Evolutionary conservation across 768 basidiomycete species (phyloP).

Genomic region (Leccinum disarticulatum): DNA sequence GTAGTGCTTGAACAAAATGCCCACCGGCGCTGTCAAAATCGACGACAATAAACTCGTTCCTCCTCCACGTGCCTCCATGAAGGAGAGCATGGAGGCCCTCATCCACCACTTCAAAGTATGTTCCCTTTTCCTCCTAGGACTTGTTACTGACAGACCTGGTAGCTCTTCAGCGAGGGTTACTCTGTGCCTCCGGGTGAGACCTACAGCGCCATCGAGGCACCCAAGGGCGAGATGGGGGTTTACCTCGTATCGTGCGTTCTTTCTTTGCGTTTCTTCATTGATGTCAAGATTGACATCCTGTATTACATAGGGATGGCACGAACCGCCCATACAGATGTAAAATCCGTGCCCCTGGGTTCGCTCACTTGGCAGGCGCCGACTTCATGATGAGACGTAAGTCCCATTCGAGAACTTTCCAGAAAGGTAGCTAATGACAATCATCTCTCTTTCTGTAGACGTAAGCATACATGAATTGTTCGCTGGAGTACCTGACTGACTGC

Average conservation of each 20-base stretch:
- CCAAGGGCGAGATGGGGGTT: constrained; percentile 98
- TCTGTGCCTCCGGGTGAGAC: constrained; percentile 96
- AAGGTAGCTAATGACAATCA: constrained; percentile 2
- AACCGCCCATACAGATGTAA: constrained; percentile 97
- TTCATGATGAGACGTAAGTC: constrained; percentile 95
- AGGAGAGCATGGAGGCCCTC: constrained; percentile 97
- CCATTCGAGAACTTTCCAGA: neutral
- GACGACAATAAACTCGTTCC: constrained; percentile 98
- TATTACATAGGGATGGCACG: constrained; percentile 69
- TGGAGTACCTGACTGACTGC: constrained; percentile 12
- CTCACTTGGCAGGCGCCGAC: constrained; percentile 93
- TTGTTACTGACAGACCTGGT: constrained; percentile 7
- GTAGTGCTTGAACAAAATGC: constrained; percentile 96
- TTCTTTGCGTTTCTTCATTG: neutral
- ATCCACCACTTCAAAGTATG: constrained; percentile 97
- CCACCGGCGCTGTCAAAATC: constrained; percentile 86
- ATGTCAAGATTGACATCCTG: neutral
- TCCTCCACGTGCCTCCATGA: constrained; percentile 96
- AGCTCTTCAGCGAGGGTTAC: constrained; percentile 97
- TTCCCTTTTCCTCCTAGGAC: neutral
- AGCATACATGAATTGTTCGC: constrained; percentile 13
- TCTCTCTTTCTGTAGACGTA: constrained; percentile 36
- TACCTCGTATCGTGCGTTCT: constrained; percentile 87
- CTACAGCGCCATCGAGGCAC: constrained; percentile 96
- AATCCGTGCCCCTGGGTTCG: constrained; percentile 95